A percentile compares a stretch with the other conserved stretches of the same genome.
These are phyloP conservation scores for Fremontodendron californicum DNA, from an alignment of 345 rosid species.

Conservation along the genomic window DNA sequence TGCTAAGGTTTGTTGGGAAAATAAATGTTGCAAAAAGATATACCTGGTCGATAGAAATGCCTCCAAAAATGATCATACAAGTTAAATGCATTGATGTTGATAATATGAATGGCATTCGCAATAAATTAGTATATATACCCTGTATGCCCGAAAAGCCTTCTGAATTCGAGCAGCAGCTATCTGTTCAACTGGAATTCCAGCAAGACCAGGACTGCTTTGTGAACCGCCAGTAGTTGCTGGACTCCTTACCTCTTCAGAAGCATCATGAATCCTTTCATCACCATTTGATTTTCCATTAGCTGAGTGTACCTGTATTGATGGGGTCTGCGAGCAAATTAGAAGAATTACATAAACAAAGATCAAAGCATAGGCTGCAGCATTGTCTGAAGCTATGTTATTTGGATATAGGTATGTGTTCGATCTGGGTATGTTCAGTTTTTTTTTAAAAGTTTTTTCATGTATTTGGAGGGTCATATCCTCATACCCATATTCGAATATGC, in stretches of 20 bases:
- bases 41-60: not conserved
- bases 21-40: not conserved
- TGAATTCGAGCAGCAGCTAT: slow-evolving; percentile 57
- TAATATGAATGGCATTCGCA: not conserved
- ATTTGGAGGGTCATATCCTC: too few relatives aligned
- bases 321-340: not conserved
- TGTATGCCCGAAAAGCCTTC: slow-evolving; percentile 53
- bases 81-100: not conserved
- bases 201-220: not conserved
- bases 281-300: slow-evolving; percentile 37
- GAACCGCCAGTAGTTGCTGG: slow-evolving; percentile 11
- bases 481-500: too few relatives aligned
- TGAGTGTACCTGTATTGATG: slow-evolving; percentile 36
- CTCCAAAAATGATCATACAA: not conserved
- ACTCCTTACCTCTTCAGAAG: slow-evolving; percentile 20
- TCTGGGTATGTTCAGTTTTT: too few relatives aligned
- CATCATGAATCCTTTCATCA: slow-evolving; percentile 13
- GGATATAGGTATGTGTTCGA: too few relatives aligned
- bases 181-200: slow-evolving; percentile 23
- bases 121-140: slow-evolving; percentile 31
- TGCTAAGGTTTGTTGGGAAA: not conserved
- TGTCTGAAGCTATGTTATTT: too few relatives aligned
- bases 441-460: too few relatives aligned
- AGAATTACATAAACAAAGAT: not conserved
- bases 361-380: not conserved